Evolutionary conservation across 2,329 filamentous ascomycete genomes (phyloP).

Genomic region (Metarhizium humberi): DNA sequence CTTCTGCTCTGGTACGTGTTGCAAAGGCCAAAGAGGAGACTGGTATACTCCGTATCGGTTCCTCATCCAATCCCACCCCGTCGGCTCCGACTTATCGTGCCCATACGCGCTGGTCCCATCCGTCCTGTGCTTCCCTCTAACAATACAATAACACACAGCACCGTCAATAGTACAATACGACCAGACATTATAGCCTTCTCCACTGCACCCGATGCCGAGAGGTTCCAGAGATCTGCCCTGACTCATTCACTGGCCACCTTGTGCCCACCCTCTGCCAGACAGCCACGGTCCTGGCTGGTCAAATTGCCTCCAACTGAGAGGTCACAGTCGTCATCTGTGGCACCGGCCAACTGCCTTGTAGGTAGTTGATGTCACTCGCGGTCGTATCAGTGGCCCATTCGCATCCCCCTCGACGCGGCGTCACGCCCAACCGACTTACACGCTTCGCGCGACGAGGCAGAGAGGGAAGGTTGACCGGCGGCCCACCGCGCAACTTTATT

Average conservation of each 20-base stretch:
- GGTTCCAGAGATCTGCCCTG: constrained; percentile 4
- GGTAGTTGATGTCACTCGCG: not conserved
- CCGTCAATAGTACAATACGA: not conserved
- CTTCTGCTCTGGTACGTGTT: too few relatives aligned
- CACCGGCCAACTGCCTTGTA: not conserved
- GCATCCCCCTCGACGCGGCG: not conserved
- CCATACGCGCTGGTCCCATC: too few relatives aligned
- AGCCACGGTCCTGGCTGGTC: not conserved
- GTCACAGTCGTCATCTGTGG: not conserved
- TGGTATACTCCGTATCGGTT: too few relatives aligned
- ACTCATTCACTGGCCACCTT: constrained; percentile 2
- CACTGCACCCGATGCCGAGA: not conserved
- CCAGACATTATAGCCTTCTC: not conserved
- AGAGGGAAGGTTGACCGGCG: too few relatives aligned
- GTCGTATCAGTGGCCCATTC: not conserved
- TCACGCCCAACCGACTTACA: constrained; percentile 7
- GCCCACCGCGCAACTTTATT: too few relatives aligned
- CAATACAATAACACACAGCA: too few relatives aligned
- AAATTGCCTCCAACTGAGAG: not conserved
- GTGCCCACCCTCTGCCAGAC: not conserved
- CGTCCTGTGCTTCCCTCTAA: too few relatives aligned
- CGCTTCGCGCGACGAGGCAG: not conserved
- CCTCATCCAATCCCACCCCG: too few relatives aligned
- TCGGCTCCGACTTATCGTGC: too few relatives aligned
- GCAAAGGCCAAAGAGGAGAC: too few relatives aligned